These are phyloP conservation scores for Scheffersomyces insectosa DNA, from an alignment of 1,139 yeast genomes.

Conservation along the genomic window DNA sequence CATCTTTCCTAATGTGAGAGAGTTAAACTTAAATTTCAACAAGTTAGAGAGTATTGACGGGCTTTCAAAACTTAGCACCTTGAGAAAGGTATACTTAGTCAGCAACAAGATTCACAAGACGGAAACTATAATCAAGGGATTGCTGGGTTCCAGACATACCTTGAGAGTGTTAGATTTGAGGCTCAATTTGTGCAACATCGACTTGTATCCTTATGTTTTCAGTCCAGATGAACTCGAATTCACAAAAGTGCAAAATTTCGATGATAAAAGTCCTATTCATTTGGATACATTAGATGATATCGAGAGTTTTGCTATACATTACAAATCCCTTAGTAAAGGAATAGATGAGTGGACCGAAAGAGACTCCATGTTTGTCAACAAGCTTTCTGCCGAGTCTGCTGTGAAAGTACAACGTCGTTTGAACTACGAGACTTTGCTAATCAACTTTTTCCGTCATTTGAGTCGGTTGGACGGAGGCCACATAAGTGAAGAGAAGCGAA, in stretches of 20 bases:
- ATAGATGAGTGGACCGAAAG: conserved; percentile 40
- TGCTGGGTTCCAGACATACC: conserved; percentile 29
- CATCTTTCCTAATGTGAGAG: conserved; percentile 48
- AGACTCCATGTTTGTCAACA: conserved; percentile 27
- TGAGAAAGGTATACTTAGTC: conserved; percentile 44
- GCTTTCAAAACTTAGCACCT: conserved; percentile 28
- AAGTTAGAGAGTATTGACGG: conserved; percentile 31
- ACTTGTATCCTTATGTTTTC: conserved; percentile 55
- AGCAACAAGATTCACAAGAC: conserved; percentile 45
- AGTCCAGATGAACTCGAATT: conserved; percentile 44
- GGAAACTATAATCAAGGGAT: conserved; percentile 33
- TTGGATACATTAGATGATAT: conserved; percentile 48
- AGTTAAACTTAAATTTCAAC: conserved; percentile 54
- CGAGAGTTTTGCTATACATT: conserved; percentile 44
- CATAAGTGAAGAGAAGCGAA: conserved; percentile 23
- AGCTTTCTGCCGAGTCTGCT: conserved; percentile 20
- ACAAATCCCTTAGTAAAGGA: conserved; percentile 35
- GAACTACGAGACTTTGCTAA: conserved; percentile 39
- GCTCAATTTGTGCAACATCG: conserved; percentile 50
- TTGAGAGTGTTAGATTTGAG: conserved; percentile 49
- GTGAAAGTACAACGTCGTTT: conserved; percentile 30
- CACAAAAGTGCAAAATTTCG: conserved; percentile 12
- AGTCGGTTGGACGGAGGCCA: conserved; percentile 42
- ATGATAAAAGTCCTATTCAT: conserved; percentile 31
- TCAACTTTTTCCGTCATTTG: conserved; percentile 36